These are phyloP conservation scores for Monosporascus sp. DNA, from an alignment of 2,329 filamentous ascomycete species.

Conservation along the genomic window DNA sequence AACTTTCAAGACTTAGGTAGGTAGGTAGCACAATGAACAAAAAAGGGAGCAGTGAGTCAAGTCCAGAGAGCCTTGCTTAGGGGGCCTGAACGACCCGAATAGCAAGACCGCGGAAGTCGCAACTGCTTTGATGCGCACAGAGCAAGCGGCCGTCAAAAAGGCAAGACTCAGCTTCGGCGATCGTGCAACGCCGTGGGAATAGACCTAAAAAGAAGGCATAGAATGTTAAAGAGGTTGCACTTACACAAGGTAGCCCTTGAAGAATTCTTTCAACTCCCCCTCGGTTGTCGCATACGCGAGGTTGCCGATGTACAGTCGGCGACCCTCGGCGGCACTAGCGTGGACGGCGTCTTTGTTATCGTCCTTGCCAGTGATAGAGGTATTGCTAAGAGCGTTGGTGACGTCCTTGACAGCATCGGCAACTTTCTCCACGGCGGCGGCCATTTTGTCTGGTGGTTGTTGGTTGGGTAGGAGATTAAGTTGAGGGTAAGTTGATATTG, in stretches of 20 bases:
- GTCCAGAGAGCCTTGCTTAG: neutral
- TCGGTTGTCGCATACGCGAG: conserved; percentile 99
- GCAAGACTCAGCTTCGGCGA: neutral
- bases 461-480: conserved; percentile 37
- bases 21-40: neutral
- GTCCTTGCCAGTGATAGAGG: conserved; percentile 58
- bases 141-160: neutral
- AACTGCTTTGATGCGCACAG: neutral
- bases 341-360: conserved; percentile 77
- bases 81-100: neutral
- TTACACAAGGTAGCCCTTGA: conserved; percentile 99
- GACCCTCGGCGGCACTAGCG: conserved; percentile 96
- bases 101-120: neutral
- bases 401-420: conserved; percentile 65
- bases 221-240: conserved; percentile 34
- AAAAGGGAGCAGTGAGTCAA: neutral
- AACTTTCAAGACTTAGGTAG: neutral
- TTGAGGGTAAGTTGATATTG: conserved; percentile 22
- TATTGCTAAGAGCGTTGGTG: conserved; percentile 68
- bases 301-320: conserved; percentile 99
- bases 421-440: conserved; percentile 69
- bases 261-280: conserved; percentile 99
- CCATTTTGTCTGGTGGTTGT: conserved; percentile 64
- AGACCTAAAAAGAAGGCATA: neutral
- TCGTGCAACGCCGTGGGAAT: neutral